Evolutionary conservation across 345 rosid genomes (phyloP), one percentile per base, ranked within the genome.

Genomic region (Excoecaria cochinchinensis): DNA sequence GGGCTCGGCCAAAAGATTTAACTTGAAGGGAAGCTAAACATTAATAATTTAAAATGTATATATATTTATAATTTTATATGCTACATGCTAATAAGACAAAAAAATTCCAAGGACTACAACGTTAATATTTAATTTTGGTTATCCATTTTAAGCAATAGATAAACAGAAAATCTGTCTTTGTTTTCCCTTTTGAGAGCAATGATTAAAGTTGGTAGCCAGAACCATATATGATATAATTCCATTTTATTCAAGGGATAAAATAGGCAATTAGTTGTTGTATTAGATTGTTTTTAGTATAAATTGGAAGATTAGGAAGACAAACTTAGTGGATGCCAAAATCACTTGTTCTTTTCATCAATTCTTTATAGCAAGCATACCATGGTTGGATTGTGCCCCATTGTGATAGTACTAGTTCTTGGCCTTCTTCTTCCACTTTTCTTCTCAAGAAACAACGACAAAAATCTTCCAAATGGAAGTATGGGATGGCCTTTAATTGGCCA

Each of bases 401-500:
- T 82, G 63, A 60, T 81, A 39, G 87, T 76, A 1, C 48, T 84
- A 55, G 69, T 36, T n/a, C 51, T 78, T 53, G 58, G 73, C 63
- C 69, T 74, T 19, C 67, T 72, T 25, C 55, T 80, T 52, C 58
- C 63, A 13, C 19, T 17, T 47, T 50, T 47, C 65, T 25, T 60
- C 21, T n/a, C 24, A 14, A 57, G 14, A 59, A 14, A 73, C 15
- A 70, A 51, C 13, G 75, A 71, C 10, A 36, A 47, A 63, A 81
- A 83, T 66, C 67, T 86, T 47, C 90, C 92, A 11, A 61, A 69
- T 64, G 98, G 98, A 8, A 79, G 72, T 78, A 89, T 84, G 91
- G 98, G 98, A 44, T 90, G 87, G 97, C 97, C 98, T 36, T 70
- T 94, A 14, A 51, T 80, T 24, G 98, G 98, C 3, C 92, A 94